Evolutionary conservation across 345 rosid species (phyloP).

Genomic region (Pistacia integerrima): DNA sequence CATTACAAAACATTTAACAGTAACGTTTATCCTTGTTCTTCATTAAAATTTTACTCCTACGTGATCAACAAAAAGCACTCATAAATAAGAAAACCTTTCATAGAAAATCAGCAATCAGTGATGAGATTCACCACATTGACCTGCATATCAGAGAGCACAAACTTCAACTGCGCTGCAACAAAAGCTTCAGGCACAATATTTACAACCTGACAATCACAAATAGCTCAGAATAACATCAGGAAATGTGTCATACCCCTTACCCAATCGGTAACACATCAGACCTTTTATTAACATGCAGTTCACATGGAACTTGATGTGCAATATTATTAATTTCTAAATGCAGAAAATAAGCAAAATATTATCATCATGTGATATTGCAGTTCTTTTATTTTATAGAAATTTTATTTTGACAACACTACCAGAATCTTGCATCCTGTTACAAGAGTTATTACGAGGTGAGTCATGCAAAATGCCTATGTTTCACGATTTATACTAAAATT

Average conservation of each 20-base stretch:
- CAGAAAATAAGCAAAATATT: no score
- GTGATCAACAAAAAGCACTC: neutral
- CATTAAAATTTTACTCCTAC: neutral
- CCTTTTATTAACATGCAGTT: neutral
- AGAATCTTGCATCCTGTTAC: no score
- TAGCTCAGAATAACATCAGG: neutral
- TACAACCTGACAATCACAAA: constrained; percentile 41
- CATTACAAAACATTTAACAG: no score
- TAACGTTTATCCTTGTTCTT: neutral
- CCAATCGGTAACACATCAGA: neutral
- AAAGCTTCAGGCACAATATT: constrained; percentile 51
- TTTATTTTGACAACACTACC: no score
- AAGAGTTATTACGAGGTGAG: no score
- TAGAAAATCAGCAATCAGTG: neutral
- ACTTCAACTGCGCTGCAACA: constrained; percentile 73
- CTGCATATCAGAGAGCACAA: constrained; percentile 94
- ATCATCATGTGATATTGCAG: no score
- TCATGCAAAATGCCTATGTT: no score
- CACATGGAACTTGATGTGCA: neutral
- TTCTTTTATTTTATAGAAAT: no score
- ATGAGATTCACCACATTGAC: constrained; percentile 73
- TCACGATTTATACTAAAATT: no score
- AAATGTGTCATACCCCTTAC: no score
- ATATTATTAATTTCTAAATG: no score
- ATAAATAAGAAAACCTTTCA: neutral